Evolutionary conservation across 345 rosid genomes (phyloP).

Genomic region (Nasturtium officinale): DNA sequence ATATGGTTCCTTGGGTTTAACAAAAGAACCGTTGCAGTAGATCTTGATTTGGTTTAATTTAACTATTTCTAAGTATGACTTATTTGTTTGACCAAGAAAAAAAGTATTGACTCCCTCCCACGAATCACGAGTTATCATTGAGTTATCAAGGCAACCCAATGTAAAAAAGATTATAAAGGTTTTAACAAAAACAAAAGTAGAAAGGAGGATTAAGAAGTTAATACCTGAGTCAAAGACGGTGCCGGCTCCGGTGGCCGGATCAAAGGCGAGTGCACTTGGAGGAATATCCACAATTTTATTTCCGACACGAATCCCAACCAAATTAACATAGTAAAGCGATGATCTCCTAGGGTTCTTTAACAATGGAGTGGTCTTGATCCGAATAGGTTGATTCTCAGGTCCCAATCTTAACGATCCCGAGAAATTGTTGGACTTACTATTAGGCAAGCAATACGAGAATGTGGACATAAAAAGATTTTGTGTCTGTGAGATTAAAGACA

Average conservation of each 20-base stretch:
- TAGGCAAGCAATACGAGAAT: slow-evolving; percentile 92
- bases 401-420: slow-evolving; percentile 90
- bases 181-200: too few relatives aligned
- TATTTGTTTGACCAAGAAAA: too few relatives aligned
- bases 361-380: slow-evolving; percentile 79
- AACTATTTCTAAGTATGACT: not conserved
- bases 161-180: too few relatives aligned
- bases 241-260: slow-evolving; percentile 80
- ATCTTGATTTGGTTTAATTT: not conserved
- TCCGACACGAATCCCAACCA: slow-evolving; percentile 78
- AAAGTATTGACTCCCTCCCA: too few relatives aligned
- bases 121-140: not conserved
- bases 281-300: slow-evolving; percentile 71
- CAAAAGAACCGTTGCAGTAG: not conserved
- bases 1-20: not conserved
- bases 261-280: slow-evolving; percentile 63
- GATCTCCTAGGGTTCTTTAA: slow-evolving; percentile 80
- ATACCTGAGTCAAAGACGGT: slow-evolving; percentile 93
- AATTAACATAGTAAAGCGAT: slow-evolving; percentile 79
- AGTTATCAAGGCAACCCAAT: too few relatives aligned
- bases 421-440: slow-evolving; percentile 67
- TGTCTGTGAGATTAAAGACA: slow-evolving; percentile 79
- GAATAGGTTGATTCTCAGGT: slow-evolving; percentile 69
- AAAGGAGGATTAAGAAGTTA: not conserved
- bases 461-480: slow-evolving; percentile 69